Evolutionary conservation across 2,329 filamentous ascomycete genomes (phyloP), one percentile per base, ranked within the genome.

Genomic region (Fusarium keratoplasticum): DNA sequence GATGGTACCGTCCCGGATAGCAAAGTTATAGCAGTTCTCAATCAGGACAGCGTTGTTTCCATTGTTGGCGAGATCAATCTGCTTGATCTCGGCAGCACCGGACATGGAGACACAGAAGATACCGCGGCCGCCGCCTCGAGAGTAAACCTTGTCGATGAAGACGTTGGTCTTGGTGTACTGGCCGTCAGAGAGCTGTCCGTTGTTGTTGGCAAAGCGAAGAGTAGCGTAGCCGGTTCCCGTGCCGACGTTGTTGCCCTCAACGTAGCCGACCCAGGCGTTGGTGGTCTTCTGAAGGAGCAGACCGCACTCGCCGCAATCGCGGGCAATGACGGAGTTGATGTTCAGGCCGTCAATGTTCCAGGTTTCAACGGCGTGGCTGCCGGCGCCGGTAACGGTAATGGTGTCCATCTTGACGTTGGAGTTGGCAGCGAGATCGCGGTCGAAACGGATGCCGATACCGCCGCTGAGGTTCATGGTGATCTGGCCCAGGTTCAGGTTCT

Each of bases 1-100:
- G 35, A 90, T 86, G 2, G 82, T 88, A 0, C 88, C 88, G 22
- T 84, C 84, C 2, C 77, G 79, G 78, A 90, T 89, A 1, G 81
- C 78, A 33, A 90, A 71, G 62, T 87, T 87, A 80, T 90, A 89
- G 82, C 88, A 90, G 80, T 90, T 90, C 82, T 90, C 88, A 61
- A 90, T 86, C 16, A 90, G 82, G 38, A 90, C 83, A 1, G 88
- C 85, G 67, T 90, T 89, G 76, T 87, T 88, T 2, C 84, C 87
- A 62, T 89, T 90, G 75, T 82, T 80, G 2, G 86, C 83, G 2
- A 90, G 81, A 70, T 89, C 87, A 20, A 89, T 79, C 11, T 73
- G 81, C 6, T 77, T 78, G 67, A 90, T 90, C 16, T 83, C 84
- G 4, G 83, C 87, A 20, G 81, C 88, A 6, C 88, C 88, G 2